These are phyloP conservation scores for Breynia disticha DNA, from an alignment of 441 rosid species.

Conservation along the genomic window DNA sequence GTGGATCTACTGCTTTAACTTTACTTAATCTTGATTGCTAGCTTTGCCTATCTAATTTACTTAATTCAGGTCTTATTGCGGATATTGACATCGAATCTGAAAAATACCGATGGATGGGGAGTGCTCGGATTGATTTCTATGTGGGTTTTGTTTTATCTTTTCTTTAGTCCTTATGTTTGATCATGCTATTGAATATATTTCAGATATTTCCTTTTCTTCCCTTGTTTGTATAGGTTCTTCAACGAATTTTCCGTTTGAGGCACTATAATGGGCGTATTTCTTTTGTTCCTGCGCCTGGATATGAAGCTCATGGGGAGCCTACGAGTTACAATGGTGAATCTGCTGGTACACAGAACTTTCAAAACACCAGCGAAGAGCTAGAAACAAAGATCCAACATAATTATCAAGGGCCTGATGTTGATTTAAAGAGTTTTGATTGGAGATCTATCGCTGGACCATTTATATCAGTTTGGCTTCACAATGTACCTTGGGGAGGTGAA, in stretches of 20 bases:
- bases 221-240: slow-evolving; percentile 47
- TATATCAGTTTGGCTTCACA: slow-evolving; percentile 90
- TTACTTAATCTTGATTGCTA: neutral
- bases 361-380: slow-evolving; percentile 20
- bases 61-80: slow-evolving; percentile 69
- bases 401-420: slow-evolving; percentile 54
- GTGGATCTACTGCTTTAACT: neutral
- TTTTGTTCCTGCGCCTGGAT: slow-evolving; percentile 90
- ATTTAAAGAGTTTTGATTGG: slow-evolving; percentile 48
- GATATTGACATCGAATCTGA: slow-evolving; percentile 94
- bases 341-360: slow-evolving; percentile 5
- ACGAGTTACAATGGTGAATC: slow-evolving; percentile 25
- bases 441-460: slow-evolving; percentile 82
- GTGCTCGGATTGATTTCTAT: slow-evolving; percentile 70
- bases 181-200: neutral
- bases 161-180: too few relatives aligned
- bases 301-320: slow-evolving; percentile 62
- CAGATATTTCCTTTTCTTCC: slow-evolving; percentile 2
- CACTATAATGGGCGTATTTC: slow-evolving; percentile 53
- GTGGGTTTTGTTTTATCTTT: slow-evolving; percentile 29
- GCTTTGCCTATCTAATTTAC: slow-evolving; percentile 2
- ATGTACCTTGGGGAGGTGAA: slow-evolving; percentile 90
- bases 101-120: slow-evolving; percentile 91
- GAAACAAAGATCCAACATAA: slow-evolving; percentile 21
- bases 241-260: slow-evolving; percentile 56